These are phyloP conservation scores for Phlyctochytrium planicorne DNA, from an alignment of 192 early-diverging fungal species.

Conservation along the genomic window DNA sequence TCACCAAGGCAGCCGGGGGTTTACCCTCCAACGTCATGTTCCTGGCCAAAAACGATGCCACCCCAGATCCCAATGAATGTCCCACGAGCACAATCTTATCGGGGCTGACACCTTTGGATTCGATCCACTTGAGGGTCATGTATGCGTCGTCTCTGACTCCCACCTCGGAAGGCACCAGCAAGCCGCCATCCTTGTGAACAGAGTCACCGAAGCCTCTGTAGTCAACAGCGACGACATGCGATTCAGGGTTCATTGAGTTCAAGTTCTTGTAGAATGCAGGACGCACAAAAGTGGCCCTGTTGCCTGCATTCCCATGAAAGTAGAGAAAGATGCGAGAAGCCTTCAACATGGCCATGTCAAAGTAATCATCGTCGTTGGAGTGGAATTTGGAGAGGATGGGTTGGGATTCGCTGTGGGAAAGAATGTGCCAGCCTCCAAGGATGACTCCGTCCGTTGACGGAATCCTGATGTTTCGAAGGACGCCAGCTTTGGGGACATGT, in stretches of 20 bases:
- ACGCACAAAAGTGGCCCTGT: constrained; percentile 39
- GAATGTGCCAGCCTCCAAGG: constrained; percentile 49
- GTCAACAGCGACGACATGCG: constrained; percentile 52
- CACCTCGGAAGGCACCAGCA: constrained; percentile 33
- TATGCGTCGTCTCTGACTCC: constrained; percentile 40
- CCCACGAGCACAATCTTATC: constrained; percentile 46
- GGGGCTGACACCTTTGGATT: constrained; percentile 34
- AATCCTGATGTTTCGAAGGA: constrained; percentile 28
- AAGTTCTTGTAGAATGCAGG: constrained; percentile 34
- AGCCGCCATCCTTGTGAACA: constrained; percentile 14
- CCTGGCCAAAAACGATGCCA: constrained; percentile 35
- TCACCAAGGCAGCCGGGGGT: constrained; percentile 37
- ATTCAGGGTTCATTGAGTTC: background rate
- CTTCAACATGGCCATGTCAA: constrained; percentile 17
- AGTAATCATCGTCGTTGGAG: constrained; percentile 9
- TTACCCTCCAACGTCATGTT: constrained; percentile 27
- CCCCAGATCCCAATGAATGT: constrained; percentile 42
- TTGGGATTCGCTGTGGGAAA: constrained; percentile 25
- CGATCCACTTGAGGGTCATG: constrained; percentile 43
- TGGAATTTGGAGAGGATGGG: constrained; percentile 11
- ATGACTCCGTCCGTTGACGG: constrained; percentile 35
- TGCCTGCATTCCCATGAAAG: constrained; percentile 56
- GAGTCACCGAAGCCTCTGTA: constrained; percentile 60
- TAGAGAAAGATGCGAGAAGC: constrained; percentile 47
- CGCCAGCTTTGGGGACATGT: background rate